Conservation (phyloP, 2,329 filamentous ascomycete genomes). For the Penicillium digitatum region DNA sequence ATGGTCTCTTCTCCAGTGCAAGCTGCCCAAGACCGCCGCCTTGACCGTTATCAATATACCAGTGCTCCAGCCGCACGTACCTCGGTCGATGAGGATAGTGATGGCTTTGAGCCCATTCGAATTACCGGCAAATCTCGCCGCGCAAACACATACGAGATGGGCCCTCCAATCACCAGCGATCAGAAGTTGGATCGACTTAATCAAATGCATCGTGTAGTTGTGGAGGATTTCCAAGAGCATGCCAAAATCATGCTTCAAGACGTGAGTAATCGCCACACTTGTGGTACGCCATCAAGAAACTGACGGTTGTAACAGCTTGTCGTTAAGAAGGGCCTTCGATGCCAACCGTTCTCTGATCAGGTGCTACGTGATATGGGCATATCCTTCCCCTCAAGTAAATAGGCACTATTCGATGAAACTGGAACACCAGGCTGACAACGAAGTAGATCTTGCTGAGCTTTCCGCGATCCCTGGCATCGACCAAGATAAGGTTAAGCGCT, state of each 20-base stretch:
- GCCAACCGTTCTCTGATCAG: slow-evolving; percentile 46
- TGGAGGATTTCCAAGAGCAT: slow-evolving; percentile 47
- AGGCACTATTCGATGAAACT: not conserved
- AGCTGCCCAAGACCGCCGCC: slow-evolving; percentile 40
- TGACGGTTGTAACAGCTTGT: slow-evolving; percentile 35
- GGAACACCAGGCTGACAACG: slow-evolving; percentile 9
- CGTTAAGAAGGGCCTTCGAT: slow-evolving; percentile 43
- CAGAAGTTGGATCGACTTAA: slow-evolving; percentile 42
- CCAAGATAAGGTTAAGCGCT: slow-evolving; percentile 43
- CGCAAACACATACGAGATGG: slow-evolving; percentile 31
- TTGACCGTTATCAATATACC: slow-evolving; percentile 26
- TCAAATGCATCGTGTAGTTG: slow-evolving; percentile 42
- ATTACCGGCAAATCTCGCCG: slow-evolving; percentile 31
- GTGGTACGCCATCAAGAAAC: not conserved
- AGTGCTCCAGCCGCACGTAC: slow-evolving; percentile 22
- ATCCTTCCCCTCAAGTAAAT: slow-evolving; percentile 42
- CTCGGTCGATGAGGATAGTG: slow-evolving; percentile 40
- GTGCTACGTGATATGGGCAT: slow-evolving; percentile 49
- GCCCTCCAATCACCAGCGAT: slow-evolving; percentile 48
- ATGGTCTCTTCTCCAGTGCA: slow-evolving; percentile 64
- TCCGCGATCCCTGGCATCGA: slow-evolving; percentile 42
- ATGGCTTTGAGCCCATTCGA: slow-evolving; percentile 44
- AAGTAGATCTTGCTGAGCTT: slow-evolving; percentile 39
- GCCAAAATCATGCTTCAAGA: slow-evolving; percentile 44
- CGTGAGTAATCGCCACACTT: slow-evolving; percentile 27